Percentiles rank a stretch among this genome's conserved stretches.
Conservation (phyloP, 1,284 basidiomycete species). For the Ceratorhiza oryzae-sativae region DNA sequence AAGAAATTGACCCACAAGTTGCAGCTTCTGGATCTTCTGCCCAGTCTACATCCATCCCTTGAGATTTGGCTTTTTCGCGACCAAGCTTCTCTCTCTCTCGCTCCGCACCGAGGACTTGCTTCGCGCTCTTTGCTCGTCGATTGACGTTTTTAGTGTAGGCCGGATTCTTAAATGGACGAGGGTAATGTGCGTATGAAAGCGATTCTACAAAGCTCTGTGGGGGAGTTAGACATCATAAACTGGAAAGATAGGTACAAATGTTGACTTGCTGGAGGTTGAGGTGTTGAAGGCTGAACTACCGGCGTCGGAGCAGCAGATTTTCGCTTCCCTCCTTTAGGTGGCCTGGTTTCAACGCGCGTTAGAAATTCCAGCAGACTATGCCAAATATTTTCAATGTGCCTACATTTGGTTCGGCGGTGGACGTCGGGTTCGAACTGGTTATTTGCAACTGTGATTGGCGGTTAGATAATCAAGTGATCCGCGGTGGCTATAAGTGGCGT, state of each 20-base stretch:
- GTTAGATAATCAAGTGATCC: neutral
- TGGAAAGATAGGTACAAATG: neutral
- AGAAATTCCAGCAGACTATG: neutral
- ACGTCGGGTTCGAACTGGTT: neutral
- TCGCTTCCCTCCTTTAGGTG: conserved; percentile 51
- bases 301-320: conserved; percentile 43
- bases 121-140: conserved; percentile 75
- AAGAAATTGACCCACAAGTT: conserved; percentile 60
- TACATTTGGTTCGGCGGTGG: neutral
- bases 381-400: neutral
- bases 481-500: conserved; percentile 16
- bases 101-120: conserved; percentile 75
- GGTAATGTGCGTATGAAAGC: conserved; percentile 69
- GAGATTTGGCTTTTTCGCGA: conserved; percentile 62
- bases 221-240: neutral
- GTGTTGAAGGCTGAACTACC: conserved; percentile 40
- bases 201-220: conserved; percentile 69
- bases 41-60: conserved; percentile 53
- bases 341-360: conserved; percentile 45
- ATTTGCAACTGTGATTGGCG: conserved; percentile 4
- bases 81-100: conserved; percentile 70
- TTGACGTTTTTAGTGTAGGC: conserved; percentile 70
- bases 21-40: conserved; percentile 65
- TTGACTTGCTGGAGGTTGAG: conserved; percentile 48
- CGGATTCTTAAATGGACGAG: conserved; percentile 78